Percentiles rank a stretch among this genome's conserved stretches.
These are phyloP conservation scores for Syzygium grande DNA, from an alignment of 345 rosid genomes.

Conservation along the genomic window DNA sequence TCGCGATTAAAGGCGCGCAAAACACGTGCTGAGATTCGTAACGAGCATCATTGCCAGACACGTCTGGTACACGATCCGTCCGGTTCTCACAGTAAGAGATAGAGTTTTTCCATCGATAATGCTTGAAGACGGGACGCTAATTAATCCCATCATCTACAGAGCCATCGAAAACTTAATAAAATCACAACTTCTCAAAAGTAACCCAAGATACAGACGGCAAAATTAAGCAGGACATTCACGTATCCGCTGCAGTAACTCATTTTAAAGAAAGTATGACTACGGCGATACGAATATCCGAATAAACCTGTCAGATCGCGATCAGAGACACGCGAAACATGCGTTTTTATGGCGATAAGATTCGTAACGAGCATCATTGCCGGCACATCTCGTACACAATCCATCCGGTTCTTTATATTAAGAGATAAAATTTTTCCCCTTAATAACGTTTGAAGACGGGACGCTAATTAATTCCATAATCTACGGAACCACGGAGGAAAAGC, in stretches of 20 bases:
- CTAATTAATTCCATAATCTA: neutral
- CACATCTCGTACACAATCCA: neutral
- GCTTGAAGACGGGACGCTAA: neutral
- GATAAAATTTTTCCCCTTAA: no score
- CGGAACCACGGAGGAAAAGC: no score
- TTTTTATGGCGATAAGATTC: neutral
- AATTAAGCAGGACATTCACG: neutral
- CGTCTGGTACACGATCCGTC: neutral
- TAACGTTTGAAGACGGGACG: accelerated
- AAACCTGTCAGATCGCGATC: neutral
- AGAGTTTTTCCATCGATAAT: no score
- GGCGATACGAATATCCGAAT: no score
- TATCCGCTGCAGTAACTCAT: no score
- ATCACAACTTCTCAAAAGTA: neutral
- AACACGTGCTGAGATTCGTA: neutral
- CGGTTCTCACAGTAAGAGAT: accelerated
- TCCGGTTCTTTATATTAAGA: neutral
- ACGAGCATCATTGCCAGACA: neutral
- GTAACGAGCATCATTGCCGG: neutral
- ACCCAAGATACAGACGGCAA: neutral
- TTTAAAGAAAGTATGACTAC: no score
- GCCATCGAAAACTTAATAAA: neutral
- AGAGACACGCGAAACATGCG: neutral
- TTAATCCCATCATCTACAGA: neutral
- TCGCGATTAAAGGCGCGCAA: neutral